Conservation (phyloP, 1,284 basidiomycete species). For the Uromyces viciae-fabae region DNA sequence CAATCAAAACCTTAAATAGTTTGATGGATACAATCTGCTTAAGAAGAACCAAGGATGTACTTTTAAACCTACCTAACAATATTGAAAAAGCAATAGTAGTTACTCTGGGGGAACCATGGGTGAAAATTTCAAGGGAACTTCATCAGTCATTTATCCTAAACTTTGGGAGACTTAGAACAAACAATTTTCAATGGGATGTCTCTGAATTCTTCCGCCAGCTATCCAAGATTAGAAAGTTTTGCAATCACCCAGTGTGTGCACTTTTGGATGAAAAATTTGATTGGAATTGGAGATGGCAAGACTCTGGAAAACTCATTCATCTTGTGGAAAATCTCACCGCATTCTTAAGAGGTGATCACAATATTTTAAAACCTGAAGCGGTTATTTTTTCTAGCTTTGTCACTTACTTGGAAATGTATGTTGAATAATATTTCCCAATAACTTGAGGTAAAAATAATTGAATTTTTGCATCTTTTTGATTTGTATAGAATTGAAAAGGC, state of each 20-base stretch:
- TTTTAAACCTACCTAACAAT: not conserved
- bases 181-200: not conserved
- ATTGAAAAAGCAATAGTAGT: not conserved
- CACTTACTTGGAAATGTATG: not conserved
- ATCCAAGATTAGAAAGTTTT: not conserved
- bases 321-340: not conserved
- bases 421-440: not conserved
- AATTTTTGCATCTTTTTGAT: not conserved
- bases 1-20: not conserved
- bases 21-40: not conserved
- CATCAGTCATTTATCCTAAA: not conserved
- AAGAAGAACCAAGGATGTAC: not conserved
- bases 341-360: not conserved
- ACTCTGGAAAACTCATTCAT: not conserved
- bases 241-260: constrained; percentile 1
- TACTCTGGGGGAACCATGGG: not conserved
- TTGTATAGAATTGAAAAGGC: constrained; percentile 1
- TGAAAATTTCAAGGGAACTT: not conserved
- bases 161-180: not conserved
- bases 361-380: not conserved
- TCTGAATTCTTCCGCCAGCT: not conserved
- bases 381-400: constrained; percentile 8
- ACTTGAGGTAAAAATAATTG: not conserved
- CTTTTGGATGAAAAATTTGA: not conserved
- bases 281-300: not conserved